phyloP scores from a whole-genome alignment of 352 stramenopile genomes.

The Phytophthora litchii region DNA sequence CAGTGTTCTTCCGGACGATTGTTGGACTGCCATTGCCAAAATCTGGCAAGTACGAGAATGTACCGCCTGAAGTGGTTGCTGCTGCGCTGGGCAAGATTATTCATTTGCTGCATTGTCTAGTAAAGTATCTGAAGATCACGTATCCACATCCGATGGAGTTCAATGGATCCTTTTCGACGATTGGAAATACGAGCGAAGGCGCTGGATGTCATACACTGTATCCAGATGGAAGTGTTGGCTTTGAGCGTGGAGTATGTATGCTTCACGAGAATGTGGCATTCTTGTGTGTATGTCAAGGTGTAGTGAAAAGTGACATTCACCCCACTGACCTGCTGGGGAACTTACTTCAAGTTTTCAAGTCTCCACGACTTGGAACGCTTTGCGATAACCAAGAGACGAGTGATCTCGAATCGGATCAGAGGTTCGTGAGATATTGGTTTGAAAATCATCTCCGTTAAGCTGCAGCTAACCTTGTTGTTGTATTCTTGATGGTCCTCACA shows the following conservation, averaged over 20 bases:
- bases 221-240: slow-evolving; percentile 78
- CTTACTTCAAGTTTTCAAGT: slow-evolving; percentile 61
- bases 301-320: slow-evolving; percentile 42
- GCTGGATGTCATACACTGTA: slow-evolving; percentile 85
- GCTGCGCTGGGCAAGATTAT: slow-evolving; percentile 77
- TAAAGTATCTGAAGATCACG: slow-evolving; percentile 72
- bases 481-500: background rate
- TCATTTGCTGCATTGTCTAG: slow-evolving; percentile 69
- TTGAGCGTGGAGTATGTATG: slow-evolving; percentile 76
- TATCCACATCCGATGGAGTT: slow-evolving; percentile 87
- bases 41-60: slow-evolving; percentile 69
- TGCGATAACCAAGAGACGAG: slow-evolving; percentile 39
- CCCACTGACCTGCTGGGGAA: slow-evolving; percentile 71
- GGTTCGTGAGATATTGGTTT: slow-evolving; percentile 15
- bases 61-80: slow-evolving; percentile 77
- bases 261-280: slow-evolving; percentile 79
- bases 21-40: slow-evolving; percentile 68
- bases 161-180: slow-evolving; percentile 89
- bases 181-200: slow-evolving; percentile 78
- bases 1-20: slow-evolving; percentile 71
- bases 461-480: slow-evolving; percentile 1
- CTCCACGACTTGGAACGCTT: slow-evolving; percentile 41
- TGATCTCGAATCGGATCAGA: slow-evolving; percentile 20
- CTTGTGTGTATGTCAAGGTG: slow-evolving; percentile 59
- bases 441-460: background rate